Evolutionary conservation across 345 rosid genomes (phyloP), one percentile per base, ranked within the genome.

Genomic region (Turnera subulata): DNA sequence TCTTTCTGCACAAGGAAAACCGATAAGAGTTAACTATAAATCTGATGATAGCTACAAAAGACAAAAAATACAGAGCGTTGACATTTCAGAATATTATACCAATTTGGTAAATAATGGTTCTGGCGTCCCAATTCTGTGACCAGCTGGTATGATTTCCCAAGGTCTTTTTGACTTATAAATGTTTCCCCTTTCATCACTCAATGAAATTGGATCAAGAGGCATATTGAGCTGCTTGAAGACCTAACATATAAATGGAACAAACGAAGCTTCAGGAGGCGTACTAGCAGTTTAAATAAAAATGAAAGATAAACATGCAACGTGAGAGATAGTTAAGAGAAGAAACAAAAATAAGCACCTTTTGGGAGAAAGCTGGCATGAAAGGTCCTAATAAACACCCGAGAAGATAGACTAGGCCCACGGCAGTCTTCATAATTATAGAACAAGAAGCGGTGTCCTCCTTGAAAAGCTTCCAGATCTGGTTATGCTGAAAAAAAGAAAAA

Each of bases 361-460:
- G 50, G 56, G 99, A 82, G 71, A 93, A 87, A 15, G 99, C 87
- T n/a, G 99, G 99, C 78, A 93, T 87, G 71, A 87, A 93, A 45
- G 99, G 99, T 71, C 89, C 97, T 52, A 90, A 61, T 56, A 93
- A 66, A 56, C 84, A 81, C 25, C 96, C 99, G 11, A 90, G 89
- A 69, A 89, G 71, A 64, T 85, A 78, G 32, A 93, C 95, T 58
- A 93, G 73, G 44, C 99, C 99, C 35, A 72, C 81, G 35, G 97
- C 73, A 53, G 88, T 82, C 78, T 78, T 88, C 73, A 90, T 76
- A 55, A 93, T 95, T 65, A 90, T 70, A 33, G 81, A 80, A 71
- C 99, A 93, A 32, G 87, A 81, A 46, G 65, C 59, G 59, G 53
- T 80, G 50, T 93, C 87, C 62, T 83, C 92, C 67, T 85, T 89